A percentile compares a stretch with the other conserved stretches of the same genome.
phyloP scores from a whole-genome alignment of 441 rosid genomes.

The Bocquillonia castaneifolia region DNA sequence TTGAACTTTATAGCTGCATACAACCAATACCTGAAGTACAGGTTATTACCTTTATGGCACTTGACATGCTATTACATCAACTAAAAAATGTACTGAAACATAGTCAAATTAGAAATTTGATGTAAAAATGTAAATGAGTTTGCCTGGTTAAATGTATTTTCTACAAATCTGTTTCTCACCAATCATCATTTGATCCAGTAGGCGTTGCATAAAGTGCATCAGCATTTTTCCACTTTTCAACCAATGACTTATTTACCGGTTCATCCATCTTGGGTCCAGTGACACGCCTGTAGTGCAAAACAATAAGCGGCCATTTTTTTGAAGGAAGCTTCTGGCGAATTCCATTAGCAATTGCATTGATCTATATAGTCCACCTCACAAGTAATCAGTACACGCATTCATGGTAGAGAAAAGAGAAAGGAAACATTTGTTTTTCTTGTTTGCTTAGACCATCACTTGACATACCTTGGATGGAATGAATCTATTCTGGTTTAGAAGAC shows the following conservation, averaged over 20 bases:
- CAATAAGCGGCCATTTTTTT: slow-evolving; percentile 58
- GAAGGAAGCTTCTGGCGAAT: slow-evolving; percentile 57
- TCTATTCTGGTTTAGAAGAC: slow-evolving; percentile 42
- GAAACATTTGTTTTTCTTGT: neutral
- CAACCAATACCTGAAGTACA: slow-evolving; percentile 64
- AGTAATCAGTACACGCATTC: slow-evolving; percentile 12
- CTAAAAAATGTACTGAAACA: neutral
- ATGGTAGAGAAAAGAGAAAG: neutral
- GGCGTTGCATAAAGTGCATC: slow-evolving; percentile 61
- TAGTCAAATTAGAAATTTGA: slow-evolving; percentile 3
- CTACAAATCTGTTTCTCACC: slow-evolving; percentile 38
- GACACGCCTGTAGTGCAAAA: slow-evolving; percentile 55
- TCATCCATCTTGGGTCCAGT: slow-evolving; percentile 41
- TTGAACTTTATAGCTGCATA: slow-evolving; percentile 65
- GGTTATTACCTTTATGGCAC: slow-evolving; percentile 23
- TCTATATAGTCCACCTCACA: slow-evolving; percentile 27
- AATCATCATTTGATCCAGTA: slow-evolving; percentile 68
- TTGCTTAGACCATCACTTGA: slow-evolving; percentile 1
- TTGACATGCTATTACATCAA: slow-evolving; percentile 21
- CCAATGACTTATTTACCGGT: slow-evolving; percentile 36
- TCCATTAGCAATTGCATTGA: slow-evolving; percentile 50
- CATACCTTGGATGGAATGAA: slow-evolving; percentile 54
- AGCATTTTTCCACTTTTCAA: slow-evolving; percentile 59
- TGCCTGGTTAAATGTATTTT: neutral
- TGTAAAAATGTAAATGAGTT: neutral